A percentile compares a stretch with the other conserved stretches of the same genome.
phyloP scores from a whole-genome alignment of 805 yeast species.

The Blastobotrys peoriensis region DNA sequence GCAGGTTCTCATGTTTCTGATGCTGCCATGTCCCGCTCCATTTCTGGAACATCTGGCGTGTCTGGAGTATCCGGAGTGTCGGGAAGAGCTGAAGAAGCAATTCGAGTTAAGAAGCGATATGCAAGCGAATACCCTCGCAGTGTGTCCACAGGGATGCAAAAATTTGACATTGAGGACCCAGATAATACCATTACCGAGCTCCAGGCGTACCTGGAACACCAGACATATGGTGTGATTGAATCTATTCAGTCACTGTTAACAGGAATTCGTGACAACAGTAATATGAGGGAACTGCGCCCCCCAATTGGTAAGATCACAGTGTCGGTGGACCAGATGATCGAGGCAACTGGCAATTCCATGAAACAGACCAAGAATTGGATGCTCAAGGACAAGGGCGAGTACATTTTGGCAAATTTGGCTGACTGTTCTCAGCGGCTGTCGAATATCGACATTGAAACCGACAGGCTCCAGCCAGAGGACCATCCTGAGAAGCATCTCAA shows the following conservation, averaged over 20 bases:
- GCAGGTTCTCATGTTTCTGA: too few species aligned
- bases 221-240: slow-evolving; percentile 84
- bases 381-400: slow-evolving; percentile 82
- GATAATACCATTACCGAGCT: slow-evolving; percentile 84
- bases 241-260: slow-evolving; percentile 75
- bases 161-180: slow-evolving; percentile 77
- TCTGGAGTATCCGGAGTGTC: background rate
- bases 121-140: background rate
- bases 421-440: slow-evolving; percentile 85
- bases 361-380: slow-evolving; percentile 78
- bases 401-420: slow-evolving; percentile 80
- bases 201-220: slow-evolving; percentile 81
- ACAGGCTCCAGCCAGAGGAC: slow-evolving; percentile 30
- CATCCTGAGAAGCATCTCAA: slow-evolving; percentile 84
- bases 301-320: slow-evolving; percentile 71
- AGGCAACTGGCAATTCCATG: slow-evolving; percentile 83
- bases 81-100: background rate
- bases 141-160: slow-evolving; percentile 15
- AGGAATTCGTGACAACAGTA: slow-evolving; percentile 48
- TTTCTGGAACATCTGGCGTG: background rate
- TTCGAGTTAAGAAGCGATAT: slow-evolving; percentile 2
- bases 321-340: slow-evolving; percentile 82
- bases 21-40: too few species aligned
- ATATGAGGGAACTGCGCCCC: slow-evolving; percentile 63
- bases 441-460: slow-evolving; percentile 47